Base-by-base conservation (phyloP, 2,329 filamentous ascomycete species). In the Aspergillus proliferans region DNA sequence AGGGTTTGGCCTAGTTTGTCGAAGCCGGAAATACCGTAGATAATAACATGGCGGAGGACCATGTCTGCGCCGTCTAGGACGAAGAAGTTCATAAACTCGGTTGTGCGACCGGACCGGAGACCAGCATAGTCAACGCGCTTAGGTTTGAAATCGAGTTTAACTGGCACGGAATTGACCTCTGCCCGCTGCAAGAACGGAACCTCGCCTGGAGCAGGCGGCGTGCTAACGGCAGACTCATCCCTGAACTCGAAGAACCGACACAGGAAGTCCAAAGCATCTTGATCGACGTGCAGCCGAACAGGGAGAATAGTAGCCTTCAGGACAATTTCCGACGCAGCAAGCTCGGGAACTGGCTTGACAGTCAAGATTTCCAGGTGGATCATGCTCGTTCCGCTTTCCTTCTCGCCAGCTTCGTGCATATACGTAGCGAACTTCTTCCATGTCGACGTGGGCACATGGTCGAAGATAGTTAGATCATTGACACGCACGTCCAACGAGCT, bases 401-500 rank as follows among this genome's bases (percentile, higher is more conserved):
- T 82, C 61, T 88, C 84, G n/a, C 87, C 88, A 9, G 85, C 85
- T 63, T 94, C 89, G 51, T 87, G 83, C 73, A 95, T 87, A 60
- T 95, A 96, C 0, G 92, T 97, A 12, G 89, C 85, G 71, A 98
- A 98, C 66, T 96, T 98, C 68, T 88, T 94, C 94, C 94, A 98
- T 0, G 92, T 96, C 3, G 93, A 98, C 0, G 89, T 92, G 1
- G 90, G 89, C 2, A 98, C 81, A 63, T 96, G 89, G 66, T 98
- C 93, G 53, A 93, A 95, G 14, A 98, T 84, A 58, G 95, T 91
- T 10, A 98, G 76, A 50, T 93, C 86, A 36, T 82, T 80, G 9
- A 98, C 77, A 7, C 89, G 83, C 30, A 97, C 74, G 66, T 96
- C 88, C 34, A 97, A 75, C 18, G 90, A 94, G 66, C 85, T 95